A percentile compares a stretch with the other conserved stretches of the same genome.
Evolutionary conservation across 2,329 filamentous ascomycete genomes (phyloP).

Genomic region (Cladobotryum protrusum): DNA sequence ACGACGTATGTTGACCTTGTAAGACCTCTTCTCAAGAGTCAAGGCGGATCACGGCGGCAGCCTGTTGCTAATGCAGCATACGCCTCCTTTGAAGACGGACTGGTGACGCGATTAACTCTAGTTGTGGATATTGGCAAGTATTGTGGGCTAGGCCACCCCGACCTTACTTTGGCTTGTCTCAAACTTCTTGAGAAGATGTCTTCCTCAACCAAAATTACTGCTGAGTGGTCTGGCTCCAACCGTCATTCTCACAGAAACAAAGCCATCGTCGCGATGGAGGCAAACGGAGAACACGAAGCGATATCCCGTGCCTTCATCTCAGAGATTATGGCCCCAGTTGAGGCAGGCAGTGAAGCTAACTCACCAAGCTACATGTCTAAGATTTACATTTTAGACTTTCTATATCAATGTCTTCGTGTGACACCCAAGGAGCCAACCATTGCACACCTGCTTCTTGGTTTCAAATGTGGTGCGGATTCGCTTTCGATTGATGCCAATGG

Average conservation of each 20-base stretch:
- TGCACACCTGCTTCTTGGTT: constrained; percentile 85
- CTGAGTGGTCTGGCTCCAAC: constrained; percentile 56
- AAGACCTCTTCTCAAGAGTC: constrained; percentile 65
- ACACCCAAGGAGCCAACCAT: constrained; percentile 75
- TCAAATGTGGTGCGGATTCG: constrained; percentile 66
- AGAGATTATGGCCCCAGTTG: constrained; percentile 62
- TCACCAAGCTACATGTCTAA: constrained; percentile 76
- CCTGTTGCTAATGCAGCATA: constrained; percentile 64
- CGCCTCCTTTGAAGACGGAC: constrained; percentile 85
- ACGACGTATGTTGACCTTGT: constrained; percentile 88
- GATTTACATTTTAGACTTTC: constrained; percentile 75
- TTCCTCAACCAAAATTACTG: constrained; percentile 72
- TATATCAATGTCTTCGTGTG: constrained; percentile 71
- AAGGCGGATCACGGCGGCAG: constrained; percentile 51
- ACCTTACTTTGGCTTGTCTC: constrained; percentile 73
- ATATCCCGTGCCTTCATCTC: constrained; percentile 67
- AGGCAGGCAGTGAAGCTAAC: constrained; percentile 63
- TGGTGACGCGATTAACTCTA: constrained; percentile 72
- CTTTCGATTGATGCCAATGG: constrained; percentile 63
- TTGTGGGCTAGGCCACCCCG: constrained; percentile 75
- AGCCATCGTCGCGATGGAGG: constrained; percentile 81
- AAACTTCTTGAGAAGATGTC: constrained; percentile 81
- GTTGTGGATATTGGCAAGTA: constrained; percentile 81
- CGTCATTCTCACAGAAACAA: constrained; percentile 67
- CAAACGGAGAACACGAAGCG: constrained; percentile 71